Percentiles rank a stretch among this genome's conserved stretches.
These are phyloP conservation scores for Clarireedia homoeocarpa DNA, from an alignment of 2,329 filamentous ascomycete genomes.

Conservation along the genomic window DNA sequence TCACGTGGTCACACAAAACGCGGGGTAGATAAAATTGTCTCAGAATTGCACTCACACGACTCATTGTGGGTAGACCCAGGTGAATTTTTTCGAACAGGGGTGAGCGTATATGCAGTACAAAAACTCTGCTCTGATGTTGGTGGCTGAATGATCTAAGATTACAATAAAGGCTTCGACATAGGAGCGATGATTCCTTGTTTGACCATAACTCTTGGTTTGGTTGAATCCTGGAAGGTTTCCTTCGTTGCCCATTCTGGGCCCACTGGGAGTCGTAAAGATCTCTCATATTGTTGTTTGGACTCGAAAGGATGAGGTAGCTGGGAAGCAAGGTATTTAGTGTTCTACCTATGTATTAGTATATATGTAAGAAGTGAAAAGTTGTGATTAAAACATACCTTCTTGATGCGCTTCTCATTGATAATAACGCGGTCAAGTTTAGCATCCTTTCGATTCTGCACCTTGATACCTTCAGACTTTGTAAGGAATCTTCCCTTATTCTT, in stretches of 20 bases:
- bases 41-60: too few relatives aligned
- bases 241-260: slow-evolving; percentile 97
- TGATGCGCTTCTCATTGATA: slow-evolving; percentile 81
- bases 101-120: too few relatives aligned
- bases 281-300: slow-evolving; percentile 80
- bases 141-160: slow-evolving; percentile 11
- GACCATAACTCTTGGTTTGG: slow-evolving; percentile 80
- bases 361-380: not conserved
- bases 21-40: too few relatives aligned
- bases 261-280: slow-evolving; percentile 75
- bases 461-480: slow-evolving; percentile 63
- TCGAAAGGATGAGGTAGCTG: slow-evolving; percentile 87
- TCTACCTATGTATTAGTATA: slow-evolving; percentile 40
- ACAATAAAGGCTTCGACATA: slow-evolving; percentile 63
- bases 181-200: slow-evolving; percentile 87
- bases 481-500: slow-evolving; percentile 54
- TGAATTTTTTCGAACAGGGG: too few relatives aligned
- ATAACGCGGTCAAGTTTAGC: slow-evolving; percentile 77
- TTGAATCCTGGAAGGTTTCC: slow-evolving; percentile 81
- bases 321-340: slow-evolving; percentile 77
- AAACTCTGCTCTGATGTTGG: not conserved
- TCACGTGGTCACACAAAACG: too few relatives aligned
- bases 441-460: slow-evolving; percentile 71
- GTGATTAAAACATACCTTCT: slow-evolving; percentile 56
- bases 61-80: too few relatives aligned